A percentile compares a stretch with the other conserved stretches of the same genome.
Evolutionary conservation across 1,284 basidiomycete species (phyloP).

Genomic region (Grifola frondosa): DNA sequence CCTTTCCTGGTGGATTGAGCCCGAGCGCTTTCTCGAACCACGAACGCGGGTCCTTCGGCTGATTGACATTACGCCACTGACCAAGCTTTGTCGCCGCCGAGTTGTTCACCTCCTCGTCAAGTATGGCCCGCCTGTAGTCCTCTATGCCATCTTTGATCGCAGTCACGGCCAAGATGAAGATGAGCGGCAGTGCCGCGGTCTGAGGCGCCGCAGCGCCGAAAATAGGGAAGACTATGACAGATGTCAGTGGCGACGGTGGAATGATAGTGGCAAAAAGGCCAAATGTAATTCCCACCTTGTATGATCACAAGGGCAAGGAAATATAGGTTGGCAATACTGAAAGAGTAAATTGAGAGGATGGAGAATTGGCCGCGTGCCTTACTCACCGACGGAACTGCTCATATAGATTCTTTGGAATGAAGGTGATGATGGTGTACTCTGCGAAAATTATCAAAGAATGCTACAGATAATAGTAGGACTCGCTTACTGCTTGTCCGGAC

Average conservation of each 20-base stretch:
- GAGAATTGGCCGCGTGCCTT: neutral
- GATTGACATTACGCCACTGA: conserved; percentile 89
- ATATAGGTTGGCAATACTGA: conserved; percentile 88
- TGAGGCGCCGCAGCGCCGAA: conserved; percentile 88
- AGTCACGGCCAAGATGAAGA: conserved; percentile 87
- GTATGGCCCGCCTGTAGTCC: conserved; percentile 83
- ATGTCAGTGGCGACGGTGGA: conserved; percentile 3
- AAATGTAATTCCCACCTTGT: conserved; percentile 54
- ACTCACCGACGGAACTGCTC: conserved; percentile 85
- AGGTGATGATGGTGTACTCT: conserved; percentile 92
- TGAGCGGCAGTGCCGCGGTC: conserved; percentile 83
- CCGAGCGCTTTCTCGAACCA: conserved; percentile 75
- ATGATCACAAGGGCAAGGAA: conserved; percentile 85
- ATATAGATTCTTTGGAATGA: conserved; percentile 91
- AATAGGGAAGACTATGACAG: conserved; percentile 72
- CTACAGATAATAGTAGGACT: neutral
- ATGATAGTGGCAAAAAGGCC: neutral
- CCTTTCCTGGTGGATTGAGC: conserved; percentile 66
- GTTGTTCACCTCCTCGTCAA: conserved; percentile 93
- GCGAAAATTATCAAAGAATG: conserved; percentile 11
- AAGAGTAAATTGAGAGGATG: conserved; percentile 2
- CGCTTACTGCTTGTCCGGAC: conserved; percentile 88
- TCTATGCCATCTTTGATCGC: conserved; percentile 95
- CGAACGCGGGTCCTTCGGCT: conserved; percentile 73
- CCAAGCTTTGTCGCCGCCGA: conserved; percentile 85